These are phyloP conservation scores for Penicillium sp. DNA, from an alignment of 2,329 filamentous ascomycete species.

Conservation along the genomic window DNA sequence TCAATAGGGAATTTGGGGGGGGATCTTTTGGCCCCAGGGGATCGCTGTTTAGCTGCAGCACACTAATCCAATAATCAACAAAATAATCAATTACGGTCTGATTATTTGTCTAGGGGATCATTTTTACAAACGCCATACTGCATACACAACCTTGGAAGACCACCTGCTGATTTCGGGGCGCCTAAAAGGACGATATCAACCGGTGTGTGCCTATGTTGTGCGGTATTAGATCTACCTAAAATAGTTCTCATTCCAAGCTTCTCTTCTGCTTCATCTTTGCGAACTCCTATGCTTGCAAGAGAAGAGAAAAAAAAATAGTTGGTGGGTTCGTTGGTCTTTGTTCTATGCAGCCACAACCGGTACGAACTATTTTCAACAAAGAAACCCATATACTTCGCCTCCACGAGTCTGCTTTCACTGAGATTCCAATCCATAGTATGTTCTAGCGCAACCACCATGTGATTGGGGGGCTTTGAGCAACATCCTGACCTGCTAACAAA, in stretches of 20 bases:
- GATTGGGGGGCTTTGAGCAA: not conserved
- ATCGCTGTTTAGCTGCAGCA: slow-evolving; percentile 1
- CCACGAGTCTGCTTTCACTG: not conserved
- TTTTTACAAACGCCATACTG: not conserved
- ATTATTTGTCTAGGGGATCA: not conserved
- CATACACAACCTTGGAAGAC: not conserved
- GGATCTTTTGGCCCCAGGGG: not conserved
- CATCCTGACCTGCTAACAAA: not conserved
- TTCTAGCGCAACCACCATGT: not conserved
- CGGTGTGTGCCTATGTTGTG: not conserved
- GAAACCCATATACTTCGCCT: not conserved
- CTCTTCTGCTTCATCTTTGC: not conserved
- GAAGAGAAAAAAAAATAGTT: not conserved
- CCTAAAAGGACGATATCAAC: not conserved
- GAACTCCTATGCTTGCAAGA: not conserved
- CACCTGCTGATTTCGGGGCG: slow-evolving; percentile 11
- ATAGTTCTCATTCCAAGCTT: not conserved
- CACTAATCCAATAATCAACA: not conserved
- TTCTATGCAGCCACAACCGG: slow-evolving; percentile 2
- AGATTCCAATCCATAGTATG: not conserved
- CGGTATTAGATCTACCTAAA: not conserved
- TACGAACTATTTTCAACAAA: slow-evolving; percentile 2
- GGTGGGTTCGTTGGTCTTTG: not conserved
- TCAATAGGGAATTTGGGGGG: not conserved
- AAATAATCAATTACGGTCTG: not conserved